Percentiles rank a stretch among this genome's conserved stretches.
Conservation (phyloP, 768 basidiomycete species). For the Clitopilus hobsonii region DNA sequence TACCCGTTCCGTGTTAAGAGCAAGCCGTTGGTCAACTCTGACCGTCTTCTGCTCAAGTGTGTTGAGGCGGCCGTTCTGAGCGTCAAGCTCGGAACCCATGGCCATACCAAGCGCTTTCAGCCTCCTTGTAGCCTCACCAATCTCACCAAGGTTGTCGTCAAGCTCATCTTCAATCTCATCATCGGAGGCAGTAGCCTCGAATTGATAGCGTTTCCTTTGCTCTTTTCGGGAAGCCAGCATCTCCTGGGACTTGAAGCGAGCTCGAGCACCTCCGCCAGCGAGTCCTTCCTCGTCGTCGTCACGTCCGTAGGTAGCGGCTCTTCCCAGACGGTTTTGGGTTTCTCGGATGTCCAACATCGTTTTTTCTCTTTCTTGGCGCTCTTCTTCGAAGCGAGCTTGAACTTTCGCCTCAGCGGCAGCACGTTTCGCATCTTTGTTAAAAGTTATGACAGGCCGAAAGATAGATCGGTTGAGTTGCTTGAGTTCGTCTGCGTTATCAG, state of each 20-base stretch:
- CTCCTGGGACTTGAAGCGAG: conserved; percentile 42
- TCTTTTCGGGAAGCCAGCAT: conserved; percentile 58
- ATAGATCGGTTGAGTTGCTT: conserved; percentile 94
- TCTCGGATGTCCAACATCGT: conserved; percentile 84
- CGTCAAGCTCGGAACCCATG: conserved; percentile 86
- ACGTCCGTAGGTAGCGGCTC: conserved; percentile 60
- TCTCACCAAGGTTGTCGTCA: conserved; percentile 87
- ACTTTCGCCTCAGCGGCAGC: conserved; percentile 82
- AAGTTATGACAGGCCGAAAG: conserved; percentile 87
- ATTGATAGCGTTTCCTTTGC: conserved; percentile 81
- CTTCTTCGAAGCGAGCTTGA: conserved; percentile 81
- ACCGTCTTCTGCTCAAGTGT: conserved; percentile 77
- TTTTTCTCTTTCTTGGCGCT: conserved; percentile 78
- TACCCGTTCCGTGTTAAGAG: conserved; percentile 81
- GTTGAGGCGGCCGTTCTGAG: conserved; percentile 78
- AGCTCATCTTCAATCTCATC: conserved; percentile 94
- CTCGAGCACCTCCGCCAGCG: conserved; percentile 26
- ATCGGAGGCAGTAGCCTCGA: conserved; percentile 86
- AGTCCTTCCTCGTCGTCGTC: conserved; percentile 42
- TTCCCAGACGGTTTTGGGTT: conserved; percentile 80
- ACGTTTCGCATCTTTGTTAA: conserved; percentile 91
- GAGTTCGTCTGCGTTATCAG: conserved; percentile 90
- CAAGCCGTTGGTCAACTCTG: conserved; percentile 67
- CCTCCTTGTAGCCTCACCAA: conserved; percentile 68
- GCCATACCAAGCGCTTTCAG: conserved; percentile 75